Evolutionary conservation across 305 asterid species (phyloP).

Genomic region (Euphrasia arctica): DNA sequence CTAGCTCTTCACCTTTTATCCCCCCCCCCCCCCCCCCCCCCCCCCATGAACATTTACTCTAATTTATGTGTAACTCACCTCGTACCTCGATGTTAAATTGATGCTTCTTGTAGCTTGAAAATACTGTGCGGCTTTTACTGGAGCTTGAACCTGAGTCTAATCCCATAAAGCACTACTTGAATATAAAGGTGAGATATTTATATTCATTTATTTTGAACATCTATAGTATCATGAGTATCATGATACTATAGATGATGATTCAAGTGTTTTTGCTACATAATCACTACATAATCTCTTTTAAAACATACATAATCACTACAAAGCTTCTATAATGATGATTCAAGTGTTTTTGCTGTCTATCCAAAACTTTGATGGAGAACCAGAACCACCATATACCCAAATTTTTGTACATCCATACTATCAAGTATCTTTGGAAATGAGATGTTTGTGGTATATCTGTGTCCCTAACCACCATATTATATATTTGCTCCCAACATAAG

Average conservation of each 20-base stretch:
- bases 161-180: slow-evolving; percentile 93
- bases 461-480: background rate
- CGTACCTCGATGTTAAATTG: no score
- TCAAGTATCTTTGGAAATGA: background rate
- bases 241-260: no score
- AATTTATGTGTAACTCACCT: no score
- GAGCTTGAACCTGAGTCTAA: slow-evolving; percentile 98
- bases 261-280: no score
- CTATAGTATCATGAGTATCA: background rate
- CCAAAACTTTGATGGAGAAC: background rate
- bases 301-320: background rate
- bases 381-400: background rate
- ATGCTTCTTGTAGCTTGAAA: no score
- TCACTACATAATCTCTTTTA: background rate
- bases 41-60: background rate
- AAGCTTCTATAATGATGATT: slow-evolving; percentile 1
- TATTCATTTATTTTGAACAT: background rate
- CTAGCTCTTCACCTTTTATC: no score
- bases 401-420: background rate
- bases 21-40: no score
- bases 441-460: background rate
- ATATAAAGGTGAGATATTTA: slow-evolving; percentile 64
- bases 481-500: background rate
- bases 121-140: slow-evolving; percentile 29
- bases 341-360: background rate